Conservation (phyloP, 129 eudicot genomes). For the Lactuca saligna region DNA sequence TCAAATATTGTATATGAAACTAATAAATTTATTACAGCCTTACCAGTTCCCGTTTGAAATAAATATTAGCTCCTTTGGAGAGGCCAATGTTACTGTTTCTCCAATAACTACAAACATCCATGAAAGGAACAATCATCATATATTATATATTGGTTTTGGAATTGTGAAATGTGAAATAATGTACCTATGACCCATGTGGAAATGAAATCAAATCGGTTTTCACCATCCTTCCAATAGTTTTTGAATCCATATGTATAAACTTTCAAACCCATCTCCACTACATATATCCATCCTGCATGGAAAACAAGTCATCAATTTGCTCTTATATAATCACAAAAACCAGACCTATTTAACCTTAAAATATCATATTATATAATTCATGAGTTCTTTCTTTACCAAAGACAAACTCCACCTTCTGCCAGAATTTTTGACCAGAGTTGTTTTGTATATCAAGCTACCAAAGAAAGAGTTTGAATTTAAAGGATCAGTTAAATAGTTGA, state of each 20-base stretch:
- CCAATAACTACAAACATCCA: constrained; percentile 69
- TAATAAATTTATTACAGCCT: constrained; percentile 17
- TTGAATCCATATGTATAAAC: constrained; percentile 78
- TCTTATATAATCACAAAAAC: not conserved
- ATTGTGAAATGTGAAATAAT: not conserved
- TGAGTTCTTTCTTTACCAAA: constrained; percentile 54
- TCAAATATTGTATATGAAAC: no score
- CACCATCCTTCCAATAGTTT: constrained; percentile 96
- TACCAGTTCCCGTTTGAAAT: constrained; percentile 95
- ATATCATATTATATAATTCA: no score
- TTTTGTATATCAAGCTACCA: constrained; percentile 86
- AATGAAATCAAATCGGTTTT: constrained; percentile 81
- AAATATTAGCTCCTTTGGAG: constrained; percentile 60
- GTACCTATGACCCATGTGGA: constrained; percentile 92
- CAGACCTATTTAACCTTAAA: not conserved
- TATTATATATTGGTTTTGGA: no score
- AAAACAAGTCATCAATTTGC: constrained; percentile 14
- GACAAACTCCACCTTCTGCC: constrained; percentile 88
- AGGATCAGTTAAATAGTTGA: not conserved
- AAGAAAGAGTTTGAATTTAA: constrained; percentile 12
- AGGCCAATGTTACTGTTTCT: constrained; percentile 81
- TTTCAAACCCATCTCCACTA: constrained; percentile 88
- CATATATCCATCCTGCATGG: constrained; percentile 87
- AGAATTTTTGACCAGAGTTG: constrained; percentile 69
- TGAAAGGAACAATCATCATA: not conserved